Conservation (phyloP, 2,329 filamentous ascomycete species). For the Trichoderma harzianum region DNA sequence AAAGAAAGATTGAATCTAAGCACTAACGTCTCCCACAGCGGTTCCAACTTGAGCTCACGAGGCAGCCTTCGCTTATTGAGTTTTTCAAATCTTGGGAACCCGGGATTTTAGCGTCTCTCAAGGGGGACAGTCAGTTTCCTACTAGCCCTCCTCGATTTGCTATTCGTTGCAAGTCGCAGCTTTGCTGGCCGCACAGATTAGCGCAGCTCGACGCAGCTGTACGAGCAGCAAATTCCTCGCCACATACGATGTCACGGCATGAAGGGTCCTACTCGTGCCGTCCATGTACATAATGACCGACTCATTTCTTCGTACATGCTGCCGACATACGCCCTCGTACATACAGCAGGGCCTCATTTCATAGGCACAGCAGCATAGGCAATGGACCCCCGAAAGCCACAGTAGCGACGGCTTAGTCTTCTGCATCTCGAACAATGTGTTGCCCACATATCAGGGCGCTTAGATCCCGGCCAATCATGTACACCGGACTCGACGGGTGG, state of each 20-base stretch:
- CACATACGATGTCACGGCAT: slow-evolving; percentile 6
- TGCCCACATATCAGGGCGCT: slow-evolving; percentile 29
- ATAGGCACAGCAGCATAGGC: slow-evolving; percentile 9
- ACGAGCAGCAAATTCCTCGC: slow-evolving; percentile 1
- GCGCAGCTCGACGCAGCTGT: neutral
- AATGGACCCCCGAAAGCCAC: slow-evolving; percentile 7
- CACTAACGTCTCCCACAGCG: neutral
- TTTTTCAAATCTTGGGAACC: neutral
- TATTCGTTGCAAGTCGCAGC: neutral
- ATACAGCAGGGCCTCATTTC: neutral
- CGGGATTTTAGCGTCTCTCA: neutral
- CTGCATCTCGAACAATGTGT: slow-evolving; percentile 15
- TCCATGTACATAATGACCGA: slow-evolving; percentile 1
- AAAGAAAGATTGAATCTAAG: neutral
- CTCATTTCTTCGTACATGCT: neutral
- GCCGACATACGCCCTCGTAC: slow-evolving; percentile 5
- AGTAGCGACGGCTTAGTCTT: slow-evolving; percentile 18
- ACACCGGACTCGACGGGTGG: slow-evolving; percentile 25
- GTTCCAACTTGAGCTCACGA: neutral
- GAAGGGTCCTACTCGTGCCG: neutral
- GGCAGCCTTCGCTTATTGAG: slow-evolving; percentile 10
- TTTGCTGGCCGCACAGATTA: neutral
- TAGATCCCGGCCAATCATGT: slow-evolving; percentile 35
- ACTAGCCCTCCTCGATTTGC: neutral
- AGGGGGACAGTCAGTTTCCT: neutral